Conservation (phyloP, 768 basidiomycete genomes). For the Trametes maxima region DNA sequence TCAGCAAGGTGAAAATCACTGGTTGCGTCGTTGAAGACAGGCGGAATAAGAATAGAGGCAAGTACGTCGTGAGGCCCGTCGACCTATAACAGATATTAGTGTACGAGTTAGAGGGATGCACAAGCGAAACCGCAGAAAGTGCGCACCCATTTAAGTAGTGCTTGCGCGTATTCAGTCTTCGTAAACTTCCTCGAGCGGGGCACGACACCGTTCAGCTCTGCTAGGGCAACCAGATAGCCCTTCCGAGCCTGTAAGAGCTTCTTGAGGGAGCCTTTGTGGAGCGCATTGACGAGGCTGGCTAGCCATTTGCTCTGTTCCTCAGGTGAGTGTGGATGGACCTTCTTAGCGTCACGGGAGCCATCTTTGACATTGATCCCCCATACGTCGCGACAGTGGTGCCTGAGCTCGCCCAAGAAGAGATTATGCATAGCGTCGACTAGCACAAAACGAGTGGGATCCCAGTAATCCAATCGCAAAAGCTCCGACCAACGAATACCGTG, state of each 20-base stretch:
- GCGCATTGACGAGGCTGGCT: background rate
- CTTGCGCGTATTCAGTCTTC: background rate
- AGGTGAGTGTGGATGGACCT: background rate
- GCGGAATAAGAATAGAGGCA: background rate
- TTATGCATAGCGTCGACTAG: conserved; percentile 46
- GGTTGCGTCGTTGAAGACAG: background rate
- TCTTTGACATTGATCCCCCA: conserved; percentile 7
- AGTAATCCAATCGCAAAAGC: conserved; percentile 41
- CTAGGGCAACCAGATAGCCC: background rate
- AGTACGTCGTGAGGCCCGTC: background rate
- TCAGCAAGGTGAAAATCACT: background rate
- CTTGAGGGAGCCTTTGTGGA: background rate
- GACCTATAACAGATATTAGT: background rate
- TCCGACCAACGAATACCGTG: conserved; percentile 31
- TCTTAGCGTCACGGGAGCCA: background rate
- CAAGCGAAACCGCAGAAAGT: background rate
- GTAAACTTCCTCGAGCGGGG: background rate
- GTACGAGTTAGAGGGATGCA: background rate
- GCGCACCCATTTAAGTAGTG: background rate
- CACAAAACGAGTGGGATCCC: conserved; percentile 35
- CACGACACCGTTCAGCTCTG: background rate
- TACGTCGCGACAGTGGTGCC: background rate
- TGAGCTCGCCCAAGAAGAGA: conserved; percentile 34
- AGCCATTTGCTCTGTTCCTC: background rate
- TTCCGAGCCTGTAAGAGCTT: background rate